Conservation (phyloP, 768 basidiomycete genomes). For the Kondoa subrosea region DNA sequence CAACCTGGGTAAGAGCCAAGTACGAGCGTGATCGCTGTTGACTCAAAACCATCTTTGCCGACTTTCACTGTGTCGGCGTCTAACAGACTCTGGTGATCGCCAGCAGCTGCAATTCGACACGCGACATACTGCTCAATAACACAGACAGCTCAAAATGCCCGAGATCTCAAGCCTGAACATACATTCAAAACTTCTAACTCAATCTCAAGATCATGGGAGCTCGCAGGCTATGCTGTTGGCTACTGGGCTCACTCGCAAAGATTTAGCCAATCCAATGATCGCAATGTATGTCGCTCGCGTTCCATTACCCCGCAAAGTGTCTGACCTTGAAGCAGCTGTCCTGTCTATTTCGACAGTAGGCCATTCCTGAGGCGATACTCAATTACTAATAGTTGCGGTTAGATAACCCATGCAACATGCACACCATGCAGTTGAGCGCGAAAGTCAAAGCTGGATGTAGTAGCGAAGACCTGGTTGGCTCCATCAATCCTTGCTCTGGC, state of each 20-base stretch:
- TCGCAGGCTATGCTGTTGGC: background rate
- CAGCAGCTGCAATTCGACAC: too few species aligned
- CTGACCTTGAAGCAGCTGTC: background rate
- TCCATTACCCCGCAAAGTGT: background rate
- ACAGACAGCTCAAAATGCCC: background rate
- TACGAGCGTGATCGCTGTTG: too few species aligned
- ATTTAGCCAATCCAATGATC: background rate
- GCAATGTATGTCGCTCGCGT: background rate
- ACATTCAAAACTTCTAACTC: background rate
- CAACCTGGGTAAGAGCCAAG: too few species aligned
- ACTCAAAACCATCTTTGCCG: too few species aligned
- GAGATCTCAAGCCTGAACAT: background rate
- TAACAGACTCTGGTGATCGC: too few species aligned
- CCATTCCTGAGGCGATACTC: background rate
- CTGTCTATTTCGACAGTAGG: background rate
- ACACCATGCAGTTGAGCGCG: conserved; percentile 60
- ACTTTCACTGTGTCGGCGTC: too few species aligned
- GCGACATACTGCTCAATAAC: too few species aligned
- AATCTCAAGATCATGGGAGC: background rate
- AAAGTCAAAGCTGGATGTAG: conserved; percentile 68
- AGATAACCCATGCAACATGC: conserved; percentile 62
- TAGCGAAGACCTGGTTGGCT: conserved; percentile 60
- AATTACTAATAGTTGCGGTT: background rate
- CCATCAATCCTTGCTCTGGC: conserved; percentile 27
- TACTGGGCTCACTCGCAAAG: background rate